Conservation (phyloP, 805 yeast genomes). For the Starmerella asiatica region DNA sequence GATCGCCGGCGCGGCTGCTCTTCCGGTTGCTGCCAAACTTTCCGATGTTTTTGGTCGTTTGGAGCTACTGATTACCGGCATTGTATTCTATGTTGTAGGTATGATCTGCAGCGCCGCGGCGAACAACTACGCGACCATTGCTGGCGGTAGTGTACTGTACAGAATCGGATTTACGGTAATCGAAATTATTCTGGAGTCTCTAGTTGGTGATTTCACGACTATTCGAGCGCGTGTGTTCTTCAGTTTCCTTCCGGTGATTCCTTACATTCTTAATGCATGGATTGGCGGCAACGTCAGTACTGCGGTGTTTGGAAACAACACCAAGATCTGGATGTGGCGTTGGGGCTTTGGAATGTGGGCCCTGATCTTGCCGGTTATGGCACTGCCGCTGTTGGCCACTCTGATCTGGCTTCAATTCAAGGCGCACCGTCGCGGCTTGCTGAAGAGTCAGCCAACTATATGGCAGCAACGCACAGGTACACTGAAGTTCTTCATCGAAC, state of each 20-base stretch:
- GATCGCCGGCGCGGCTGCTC: slow-evolving; percentile 55
- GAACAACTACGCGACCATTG: slow-evolving; percentile 40
- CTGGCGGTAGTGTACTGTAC: slow-evolving; percentile 51
- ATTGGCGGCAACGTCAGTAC: slow-evolving; percentile 44
- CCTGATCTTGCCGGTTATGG: slow-evolving; percentile 51
- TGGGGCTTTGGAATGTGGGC: slow-evolving; percentile 81
- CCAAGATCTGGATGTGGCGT: slow-evolving; percentile 33
- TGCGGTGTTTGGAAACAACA: slow-evolving; percentile 18
- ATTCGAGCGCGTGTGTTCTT: slow-evolving; percentile 58
- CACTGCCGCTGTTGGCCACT: slow-evolving; percentile 46
- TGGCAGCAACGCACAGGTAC: slow-evolving; percentile 30
- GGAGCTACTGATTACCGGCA: slow-evolving; percentile 36
- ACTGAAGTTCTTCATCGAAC: slow-evolving; percentile 11
- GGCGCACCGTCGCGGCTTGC: slow-evolving; percentile 41
- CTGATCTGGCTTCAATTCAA: slow-evolving; percentile 42
- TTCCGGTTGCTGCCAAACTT: slow-evolving; percentile 48
- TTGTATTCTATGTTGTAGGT: slow-evolving; percentile 47
- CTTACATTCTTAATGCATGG: slow-evolving; percentile 70
- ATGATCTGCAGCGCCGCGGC: slow-evolving; percentile 53
- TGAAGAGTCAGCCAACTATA: slow-evolving; percentile 32
- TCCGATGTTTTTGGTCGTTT: slow-evolving; percentile 57
- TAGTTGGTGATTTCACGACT: slow-evolving; percentile 53
- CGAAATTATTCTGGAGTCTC: slow-evolving; percentile 40
- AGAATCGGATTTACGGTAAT: slow-evolving; percentile 52
- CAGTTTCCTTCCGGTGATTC: slow-evolving; percentile 55